Evolutionary conservation across 2,329 filamentous ascomycete genomes (phyloP), one percentile per base, ranked within the genome.

Genomic region (Aspergillaceae sp.): DNA sequence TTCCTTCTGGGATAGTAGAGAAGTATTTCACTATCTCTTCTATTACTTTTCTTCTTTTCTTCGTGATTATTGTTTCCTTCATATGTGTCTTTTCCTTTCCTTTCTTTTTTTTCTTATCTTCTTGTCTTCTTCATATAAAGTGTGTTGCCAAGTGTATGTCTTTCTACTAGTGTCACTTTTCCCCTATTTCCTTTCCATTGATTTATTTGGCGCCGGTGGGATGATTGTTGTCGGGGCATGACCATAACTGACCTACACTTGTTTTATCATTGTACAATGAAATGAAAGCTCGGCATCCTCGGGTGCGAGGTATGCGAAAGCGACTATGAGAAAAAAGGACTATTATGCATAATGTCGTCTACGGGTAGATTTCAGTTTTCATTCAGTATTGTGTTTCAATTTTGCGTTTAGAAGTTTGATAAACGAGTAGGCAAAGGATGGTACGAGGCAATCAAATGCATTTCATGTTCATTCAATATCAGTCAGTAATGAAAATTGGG

Each of bases 191-290:
- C 29, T 50, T 9, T 41, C 11, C 40, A 37, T 46, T 42, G 43
- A 40, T 45, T 26, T 51, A 49, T 52, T 49, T 43, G 56, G 56
- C 56, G 56, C 54, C 51, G 56, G 52, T 56, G 54, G 55, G 36
- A 38, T 38, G 36, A 38, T 38, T 38, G 27, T 28, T 38, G 36
- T 38, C 36, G 36, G 36, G 36, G 19, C 36, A 38, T 38, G 36
- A 9, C 36, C n/a, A 36, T 36, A 32, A 32, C 30, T 6, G 8
- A 32, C 30, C 5, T 32, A 52, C 47, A 50, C 53, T 45, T 54
- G 50, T 52, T 51, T 52, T 49, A 46, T 51, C 44, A 47, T 49
- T 65, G 62, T 65, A 65, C 61, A 63, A 62, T 63, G 19, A 19
- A 19, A 19, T 19, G 19, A 19, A 19, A 19, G 56, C 56, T 64